Conservation (phyloP, 306 rosid species). For the Sphenostylis stenocarpa region DNA sequence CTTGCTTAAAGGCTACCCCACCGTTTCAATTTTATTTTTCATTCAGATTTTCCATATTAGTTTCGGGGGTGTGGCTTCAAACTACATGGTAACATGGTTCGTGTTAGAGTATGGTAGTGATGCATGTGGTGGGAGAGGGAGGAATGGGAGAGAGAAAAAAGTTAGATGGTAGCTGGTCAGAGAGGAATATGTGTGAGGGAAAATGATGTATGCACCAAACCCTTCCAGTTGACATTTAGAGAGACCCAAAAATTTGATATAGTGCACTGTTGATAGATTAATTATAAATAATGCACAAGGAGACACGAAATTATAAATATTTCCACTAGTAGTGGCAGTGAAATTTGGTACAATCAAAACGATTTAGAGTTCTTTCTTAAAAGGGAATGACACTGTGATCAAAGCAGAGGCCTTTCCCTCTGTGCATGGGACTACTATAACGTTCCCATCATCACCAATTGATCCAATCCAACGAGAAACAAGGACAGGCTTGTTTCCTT, state of each 20-base stretch:
- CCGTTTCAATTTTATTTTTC: no score
- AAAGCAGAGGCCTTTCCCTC: not conserved
- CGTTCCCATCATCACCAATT: slow-evolving; percentile 34
- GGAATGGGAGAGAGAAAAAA: slow-evolving; percentile 12
- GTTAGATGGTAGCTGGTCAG: slow-evolving; percentile 34
- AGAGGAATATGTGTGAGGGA: slow-evolving; percentile 25
- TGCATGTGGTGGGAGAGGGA: not conserved
- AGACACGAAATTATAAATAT: not conserved
- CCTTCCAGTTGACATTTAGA: no score
- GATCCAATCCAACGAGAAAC: slow-evolving; percentile 51
- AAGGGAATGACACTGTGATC: slow-evolving; percentile 23
- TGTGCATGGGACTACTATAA: slow-evolving; percentile 33
- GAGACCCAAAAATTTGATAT: not conserved
- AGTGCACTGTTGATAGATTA: not conserved
- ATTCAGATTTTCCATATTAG: no score
- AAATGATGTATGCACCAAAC: not conserved
- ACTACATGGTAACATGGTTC: no score
- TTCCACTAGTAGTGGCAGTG: not conserved
- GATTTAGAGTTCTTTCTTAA: not conserved
- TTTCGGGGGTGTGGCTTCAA: no score
- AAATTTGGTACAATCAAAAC: not conserved
- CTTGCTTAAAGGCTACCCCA: not conserved
- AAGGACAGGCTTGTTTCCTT: slow-evolving; percentile 37
- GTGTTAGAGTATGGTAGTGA: not conserved
- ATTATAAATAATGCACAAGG: not conserved